phyloP scores from a whole-genome alignment of 257 asterid species.

The Voacanga thouarsii region DNA sequence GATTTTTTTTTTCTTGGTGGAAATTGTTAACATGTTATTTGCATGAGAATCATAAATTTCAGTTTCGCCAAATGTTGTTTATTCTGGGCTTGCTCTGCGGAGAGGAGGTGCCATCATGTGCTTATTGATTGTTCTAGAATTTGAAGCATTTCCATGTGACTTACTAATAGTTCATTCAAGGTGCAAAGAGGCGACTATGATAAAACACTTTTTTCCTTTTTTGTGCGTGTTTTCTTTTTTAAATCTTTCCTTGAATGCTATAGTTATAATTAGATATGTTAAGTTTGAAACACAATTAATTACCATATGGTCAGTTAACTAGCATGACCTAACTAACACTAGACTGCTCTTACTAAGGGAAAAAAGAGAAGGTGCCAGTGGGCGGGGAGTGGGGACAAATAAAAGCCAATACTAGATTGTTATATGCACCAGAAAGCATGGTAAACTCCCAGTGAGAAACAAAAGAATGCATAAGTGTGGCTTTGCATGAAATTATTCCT shows the following conservation, averaged over 20 bases:
- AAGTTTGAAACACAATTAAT: not conserved
- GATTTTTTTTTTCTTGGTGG: not conserved
- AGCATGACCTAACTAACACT: slow-evolving; percentile 18
- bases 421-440: slow-evolving; percentile 20
- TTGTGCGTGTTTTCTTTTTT: not conserved
- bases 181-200: not conserved
- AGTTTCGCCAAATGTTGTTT: not conserved
- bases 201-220: not conserved
- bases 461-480: slow-evolving; percentile 13
- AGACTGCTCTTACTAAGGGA: not conserved
- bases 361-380: not conserved
- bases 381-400: not conserved
- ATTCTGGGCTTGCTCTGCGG: not conserved
- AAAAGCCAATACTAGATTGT: not conserved
- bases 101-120: not conserved
- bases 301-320: slow-evolving; percentile 8
- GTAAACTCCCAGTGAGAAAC: slow-evolving; percentile 19
- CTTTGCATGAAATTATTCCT: slow-evolving; percentile 21
- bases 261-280: not conserved
- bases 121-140: not conserved
- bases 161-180: not conserved
- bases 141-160: not conserved
- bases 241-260: not conserved
- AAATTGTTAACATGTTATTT: not conserved
- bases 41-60: not conserved